Base-by-base conservation (phyloP, 148 eudicot species). In the Camellia granthamiana region DNA sequence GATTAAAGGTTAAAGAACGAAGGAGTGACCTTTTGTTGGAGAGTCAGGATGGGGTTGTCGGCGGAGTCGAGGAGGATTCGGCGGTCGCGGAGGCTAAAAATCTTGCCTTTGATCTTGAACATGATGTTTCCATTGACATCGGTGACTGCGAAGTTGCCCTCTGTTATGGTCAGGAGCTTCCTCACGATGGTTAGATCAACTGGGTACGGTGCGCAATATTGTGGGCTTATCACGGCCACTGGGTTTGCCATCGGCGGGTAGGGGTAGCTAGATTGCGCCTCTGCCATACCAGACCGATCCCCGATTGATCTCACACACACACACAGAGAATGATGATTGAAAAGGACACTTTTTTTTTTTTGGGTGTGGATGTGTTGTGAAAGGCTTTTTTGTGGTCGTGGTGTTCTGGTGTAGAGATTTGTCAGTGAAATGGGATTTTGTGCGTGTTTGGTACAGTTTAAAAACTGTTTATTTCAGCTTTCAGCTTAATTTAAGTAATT, bases 121-220 rank as follows among this genome's bases (percentile, higher is more conserved):
- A 85, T 79, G 46, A 74, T 3, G 64, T 83, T 88, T 4, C 82
- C 84, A 13, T 85, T 81, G 18, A 80, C 80, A 49, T 88, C 88
- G 9, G 81, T 78, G 15, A 85, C 90, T 0, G 30, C 52, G 30
- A 84, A 82, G 54, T 77, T 65, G 1, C 88, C 88, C 21, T 84
- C 87, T 0, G 76, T 54, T 23, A 87, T 14, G 21, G 75, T 79
- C 70, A 84, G n/a, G 19, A 84, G 54, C 72, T 82, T 84, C 62
- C 76, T 83, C 4, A 42, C 68, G 76, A 83, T 69, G 2, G 51
- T 49, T 19, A 86, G 83, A 70, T 83, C 79, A 11, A 83, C 78
- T 23, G 79, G 84, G 19, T 80, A 66, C 18, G 86, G 82, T 19
- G 68, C 81, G 13, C 76, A 70, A 61, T 77, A 86, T 19, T 81